Evolutionary conservation across 495 filamentous ascomycete species (phyloP), one percentile per base, ranked within the genome.

Genomic region (Tuber indicum): DNA sequence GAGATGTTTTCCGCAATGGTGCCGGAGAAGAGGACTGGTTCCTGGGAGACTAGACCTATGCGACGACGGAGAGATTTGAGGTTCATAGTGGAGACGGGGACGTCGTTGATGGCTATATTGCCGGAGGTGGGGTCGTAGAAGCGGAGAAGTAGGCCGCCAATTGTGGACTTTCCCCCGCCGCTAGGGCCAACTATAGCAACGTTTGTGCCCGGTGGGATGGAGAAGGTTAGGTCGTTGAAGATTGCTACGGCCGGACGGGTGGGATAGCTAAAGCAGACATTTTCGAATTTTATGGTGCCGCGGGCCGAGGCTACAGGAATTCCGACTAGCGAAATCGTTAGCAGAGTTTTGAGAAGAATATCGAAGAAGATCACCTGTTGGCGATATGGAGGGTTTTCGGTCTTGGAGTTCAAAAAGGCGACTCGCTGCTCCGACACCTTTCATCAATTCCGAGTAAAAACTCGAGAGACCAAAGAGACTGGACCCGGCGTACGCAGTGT

Each of bases 381-480:
- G 89, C 19, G 90, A 91, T 74, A 98, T 98, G 3, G 90, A 91
- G 1, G 94, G 91, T 69, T 96, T 88, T 76, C 96, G 92, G 85
- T 99, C 96, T 84, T 98, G 94, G 8, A 99, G 88, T 83, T 99
- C 96, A 83, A 99, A 99, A 10, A 99, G 87, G 42, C 96, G 92
- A 82, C 91, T 95, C 19, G 96, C 96, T 52, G 96, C 96, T 80
- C 96, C 96, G 39, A 97, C 96, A 58, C 96, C 96, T 83, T 98
- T 98, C 96, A 98, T 98, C 32, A 99, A 89, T 84, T 99, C 96
- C 16, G 94, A 97, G 86, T 97, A 98, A 86, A 99, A 99, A 80
- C 91, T 93, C 46, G 94, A 96, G 16, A 99, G 86, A 4, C 96
- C 96, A 79, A 98, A 96, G 78, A 99, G 89, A 85, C 91, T 94